These are phyloP conservation scores for Bretziella fagacearum DNA, from an alignment of 2,329 filamentous ascomycete species.

Conservation along the genomic window DNA sequence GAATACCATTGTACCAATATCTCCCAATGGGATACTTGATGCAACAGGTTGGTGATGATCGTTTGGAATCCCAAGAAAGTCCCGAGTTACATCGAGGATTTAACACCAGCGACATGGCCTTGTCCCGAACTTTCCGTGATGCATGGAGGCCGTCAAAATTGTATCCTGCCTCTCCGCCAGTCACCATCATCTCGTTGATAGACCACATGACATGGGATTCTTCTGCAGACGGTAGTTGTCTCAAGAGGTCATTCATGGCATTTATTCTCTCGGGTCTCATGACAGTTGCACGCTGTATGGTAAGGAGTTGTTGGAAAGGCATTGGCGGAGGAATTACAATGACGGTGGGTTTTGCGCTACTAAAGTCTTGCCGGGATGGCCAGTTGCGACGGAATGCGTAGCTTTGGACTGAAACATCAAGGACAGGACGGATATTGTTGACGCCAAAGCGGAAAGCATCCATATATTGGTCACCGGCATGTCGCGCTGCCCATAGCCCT, in stretches of 20 bases:
- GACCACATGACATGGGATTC: slow-evolving; percentile 31
- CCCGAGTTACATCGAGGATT: slow-evolving; percentile 35
- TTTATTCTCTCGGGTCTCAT: slow-evolving; percentile 36
- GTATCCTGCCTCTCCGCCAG: slow-evolving; percentile 19
- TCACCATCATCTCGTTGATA: slow-evolving; percentile 32
- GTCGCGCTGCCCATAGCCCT: slow-evolving; percentile 37
- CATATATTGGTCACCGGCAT: slow-evolving; percentile 30
- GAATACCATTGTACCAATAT: neutral
- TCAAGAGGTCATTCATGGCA: slow-evolving; percentile 36
- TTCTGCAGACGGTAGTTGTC: slow-evolving; percentile 25
- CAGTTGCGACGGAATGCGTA: slow-evolving; percentile 3
- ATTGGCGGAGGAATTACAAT: slow-evolving; percentile 28
- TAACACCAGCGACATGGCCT: slow-evolving; percentile 33
- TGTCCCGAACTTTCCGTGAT: slow-evolving; percentile 24
- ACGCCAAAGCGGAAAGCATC: slow-evolving; percentile 30
- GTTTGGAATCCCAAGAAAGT: slow-evolving; percentile 13
- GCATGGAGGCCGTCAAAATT: slow-evolving; percentile 31
- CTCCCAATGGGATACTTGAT: neutral
- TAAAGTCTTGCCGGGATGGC: slow-evolving; percentile 13
- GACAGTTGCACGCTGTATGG: slow-evolving; percentile 29
- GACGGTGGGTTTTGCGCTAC: slow-evolving; percentile 16
- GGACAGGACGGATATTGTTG: slow-evolving; percentile 27
- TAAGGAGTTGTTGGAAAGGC: slow-evolving; percentile 28
- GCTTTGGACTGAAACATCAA: slow-evolving; percentile 15
- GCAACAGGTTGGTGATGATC: slow-evolving; percentile 8